phyloP scores from a whole-genome alignment of 805 yeast genomes.

The Teunomyces gatunensis region DNA sequence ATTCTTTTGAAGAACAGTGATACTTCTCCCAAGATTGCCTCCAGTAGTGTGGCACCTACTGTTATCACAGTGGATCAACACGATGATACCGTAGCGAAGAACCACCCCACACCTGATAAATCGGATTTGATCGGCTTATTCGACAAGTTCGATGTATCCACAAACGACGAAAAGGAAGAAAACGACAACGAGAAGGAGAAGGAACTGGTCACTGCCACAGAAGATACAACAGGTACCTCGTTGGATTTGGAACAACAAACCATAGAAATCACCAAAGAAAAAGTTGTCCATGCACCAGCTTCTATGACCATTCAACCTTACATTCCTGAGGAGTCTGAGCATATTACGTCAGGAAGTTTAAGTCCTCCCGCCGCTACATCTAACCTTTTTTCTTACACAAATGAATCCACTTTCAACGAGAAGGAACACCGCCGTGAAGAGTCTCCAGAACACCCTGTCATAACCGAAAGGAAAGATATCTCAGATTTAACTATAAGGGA shows the following conservation, averaged over 20 bases:
- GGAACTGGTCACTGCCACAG: conserved; percentile 3
- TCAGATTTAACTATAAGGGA: conserved; percentile 13
- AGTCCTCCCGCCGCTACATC: background rate
- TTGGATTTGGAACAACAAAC: background rate
- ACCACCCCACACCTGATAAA: conserved; percentile 3
- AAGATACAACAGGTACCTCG: conserved; percentile 1
- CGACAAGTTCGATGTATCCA: conserved; percentile 32
- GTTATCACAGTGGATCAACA: conserved; percentile 17
- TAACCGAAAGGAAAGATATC: conserved; percentile 7
- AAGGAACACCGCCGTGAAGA: background rate
- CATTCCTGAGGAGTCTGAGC: conserved; percentile 2
- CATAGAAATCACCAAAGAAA: conserved; percentile 1
- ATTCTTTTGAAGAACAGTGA: conserved; percentile 11
- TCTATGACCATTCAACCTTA: conserved; percentile 1
- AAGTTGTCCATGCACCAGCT: background rate
- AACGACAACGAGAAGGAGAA: conserved; percentile 7
- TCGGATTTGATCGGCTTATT: conserved; percentile 29
- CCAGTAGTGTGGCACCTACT: conserved; percentile 20
- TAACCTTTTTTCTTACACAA: conserved; percentile 1
- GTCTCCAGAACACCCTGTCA: background rate
- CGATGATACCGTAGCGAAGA: background rate
- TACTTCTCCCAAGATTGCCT: background rate
- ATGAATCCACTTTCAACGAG: background rate
- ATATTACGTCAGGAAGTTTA: background rate
- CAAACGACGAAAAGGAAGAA: conserved; percentile 2